Evolutionary conservation across 2,329 filamentous ascomycete species (phyloP).

Genomic region (Venturia oleaginea): DNA sequence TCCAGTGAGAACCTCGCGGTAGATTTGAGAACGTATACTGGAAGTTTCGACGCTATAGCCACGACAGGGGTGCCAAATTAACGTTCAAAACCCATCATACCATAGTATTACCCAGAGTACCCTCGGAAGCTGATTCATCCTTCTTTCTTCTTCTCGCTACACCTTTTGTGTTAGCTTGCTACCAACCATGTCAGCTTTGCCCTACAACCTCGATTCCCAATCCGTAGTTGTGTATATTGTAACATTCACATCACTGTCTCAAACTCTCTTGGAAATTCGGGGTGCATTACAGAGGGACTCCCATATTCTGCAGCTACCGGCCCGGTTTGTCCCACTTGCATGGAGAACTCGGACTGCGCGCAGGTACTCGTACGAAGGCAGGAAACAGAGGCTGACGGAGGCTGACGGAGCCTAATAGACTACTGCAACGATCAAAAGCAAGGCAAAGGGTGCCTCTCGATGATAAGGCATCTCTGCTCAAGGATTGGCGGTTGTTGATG

Average conservation of each 20-base stretch:
- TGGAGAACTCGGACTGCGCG: too few species aligned
- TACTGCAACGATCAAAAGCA: not conserved
- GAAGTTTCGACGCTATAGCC: too few species aligned
- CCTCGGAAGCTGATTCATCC: not conserved
- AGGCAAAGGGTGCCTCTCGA: not conserved
- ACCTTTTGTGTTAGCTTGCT: not conserved
- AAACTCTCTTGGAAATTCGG: not conserved
- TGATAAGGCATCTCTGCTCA: not conserved
- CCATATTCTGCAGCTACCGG: not conserved
- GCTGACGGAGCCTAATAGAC: too few species aligned
- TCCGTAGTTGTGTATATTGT: not conserved
- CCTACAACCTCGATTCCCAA: not conserved
- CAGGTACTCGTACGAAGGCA: too few species aligned
- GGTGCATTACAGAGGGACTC: too few species aligned
- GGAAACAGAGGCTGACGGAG: too few species aligned
- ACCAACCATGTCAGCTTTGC: not conserved
- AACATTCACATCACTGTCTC: not conserved
- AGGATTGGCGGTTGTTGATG: not conserved
- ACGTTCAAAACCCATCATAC: too few species aligned
- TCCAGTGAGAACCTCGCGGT: too few species aligned
- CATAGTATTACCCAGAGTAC: not conserved
- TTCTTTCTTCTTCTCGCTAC: not conserved
- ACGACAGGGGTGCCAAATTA: too few species aligned
- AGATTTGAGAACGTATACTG: too few species aligned
- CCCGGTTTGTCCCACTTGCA: not conserved